These are phyloP conservation scores for Curvularia lunata DNA, from an alignment of 2,329 filamentous ascomycete genomes.

Conservation along the genomic window DNA sequence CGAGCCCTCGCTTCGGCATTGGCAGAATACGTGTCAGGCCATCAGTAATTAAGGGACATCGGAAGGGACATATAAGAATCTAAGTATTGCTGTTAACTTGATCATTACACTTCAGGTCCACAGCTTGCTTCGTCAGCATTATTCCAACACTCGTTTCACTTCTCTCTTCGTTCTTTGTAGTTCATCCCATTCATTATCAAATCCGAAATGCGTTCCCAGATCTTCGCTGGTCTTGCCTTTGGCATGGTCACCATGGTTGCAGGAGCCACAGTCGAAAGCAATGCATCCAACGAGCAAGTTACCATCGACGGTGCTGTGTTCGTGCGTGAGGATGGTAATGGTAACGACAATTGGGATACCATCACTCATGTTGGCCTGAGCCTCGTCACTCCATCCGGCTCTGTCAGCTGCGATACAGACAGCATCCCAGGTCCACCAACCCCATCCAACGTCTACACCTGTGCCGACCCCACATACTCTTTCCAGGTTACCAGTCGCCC, in stretches of 20 bases:
- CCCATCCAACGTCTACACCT: neutral
- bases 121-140: neutral
- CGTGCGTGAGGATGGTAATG: neutral
- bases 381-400: neutral
- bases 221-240: constrained; percentile 1
- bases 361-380: neutral
- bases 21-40: neutral
- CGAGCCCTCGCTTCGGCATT: neutral
- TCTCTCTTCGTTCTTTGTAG: neutral
- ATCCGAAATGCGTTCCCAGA: neutral
- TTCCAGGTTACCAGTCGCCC: constrained; percentile 2
- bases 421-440: neutral
- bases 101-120: neutral
- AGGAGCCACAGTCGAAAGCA: neutral
- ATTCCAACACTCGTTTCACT: neutral
- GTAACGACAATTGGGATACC: constrained; percentile 1
- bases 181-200: neutral
- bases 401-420: neutral
- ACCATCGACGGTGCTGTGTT: neutral
- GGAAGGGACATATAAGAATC: neutral
- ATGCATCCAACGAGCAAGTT: neutral
- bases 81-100: neutral
- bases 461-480: constrained; percentile 1
- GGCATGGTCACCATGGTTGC: neutral
- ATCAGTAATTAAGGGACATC: neutral